Conservation (phyloP, 495 filamentous ascomycete genomes). For the Hyaloscypha variabilis region DNA sequence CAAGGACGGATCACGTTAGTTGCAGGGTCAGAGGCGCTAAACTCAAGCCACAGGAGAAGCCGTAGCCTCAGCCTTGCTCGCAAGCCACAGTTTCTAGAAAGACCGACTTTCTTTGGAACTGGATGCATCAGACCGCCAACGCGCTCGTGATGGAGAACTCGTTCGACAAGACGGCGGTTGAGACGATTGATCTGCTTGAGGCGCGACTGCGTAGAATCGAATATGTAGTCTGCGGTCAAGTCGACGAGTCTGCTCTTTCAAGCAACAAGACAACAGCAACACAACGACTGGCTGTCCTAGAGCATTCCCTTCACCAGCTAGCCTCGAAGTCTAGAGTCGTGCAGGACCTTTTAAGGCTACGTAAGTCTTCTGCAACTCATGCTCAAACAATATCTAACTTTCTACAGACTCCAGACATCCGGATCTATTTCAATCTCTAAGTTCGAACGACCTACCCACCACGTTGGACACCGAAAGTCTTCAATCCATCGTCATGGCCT, state of each 20-base stretch:
- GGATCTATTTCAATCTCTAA: conserved; percentile 55
- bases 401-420: conserved; percentile 58
- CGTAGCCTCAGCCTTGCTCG: conserved; percentile 3
- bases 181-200: conserved; percentile 77
- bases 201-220: conserved; percentile 73
- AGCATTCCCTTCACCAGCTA: conserved; percentile 56
- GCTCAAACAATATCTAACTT: conserved; percentile 22
- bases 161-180: conserved; percentile 53
- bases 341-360: conserved; percentile 50
- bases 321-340: conserved; percentile 49
- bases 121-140: conserved; percentile 9
- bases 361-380: conserved; percentile 30
- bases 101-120: background rate
- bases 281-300: conserved; percentile 64
- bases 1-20: background rate
- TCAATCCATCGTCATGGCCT: conserved; percentile 72
- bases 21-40: background rate
- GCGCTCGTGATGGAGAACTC: conserved; percentile 44
- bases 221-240: conserved; percentile 69
- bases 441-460: conserved; percentile 42
- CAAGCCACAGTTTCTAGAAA: conserved; percentile 1
- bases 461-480: conserved; percentile 35
- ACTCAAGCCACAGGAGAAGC: background rate
- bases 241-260: conserved; percentile 27
- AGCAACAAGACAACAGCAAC: conserved; percentile 45